Percentiles rank a stretch among this genome's conserved stretches.
phyloP scores from a whole-genome alignment of 2,329 filamentous ascomycete species.

The Exophiala spinifera region DNA sequence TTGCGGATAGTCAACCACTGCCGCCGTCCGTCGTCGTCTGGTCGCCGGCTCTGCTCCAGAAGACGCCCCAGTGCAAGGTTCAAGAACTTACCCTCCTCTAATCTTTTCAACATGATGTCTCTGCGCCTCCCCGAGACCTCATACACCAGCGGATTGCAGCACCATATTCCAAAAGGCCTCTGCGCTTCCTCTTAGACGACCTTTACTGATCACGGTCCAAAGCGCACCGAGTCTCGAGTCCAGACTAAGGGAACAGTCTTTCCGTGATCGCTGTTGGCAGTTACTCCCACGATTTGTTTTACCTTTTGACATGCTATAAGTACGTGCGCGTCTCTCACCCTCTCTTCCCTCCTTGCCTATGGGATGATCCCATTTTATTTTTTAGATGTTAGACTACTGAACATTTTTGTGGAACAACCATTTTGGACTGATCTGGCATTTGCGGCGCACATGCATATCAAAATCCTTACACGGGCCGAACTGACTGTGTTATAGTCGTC shows the following conservation, averaged over 20 bases:
- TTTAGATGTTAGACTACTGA: slow-evolving; percentile 52
- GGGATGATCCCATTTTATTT: slow-evolving; percentile 43
- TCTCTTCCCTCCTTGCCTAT: not conserved
- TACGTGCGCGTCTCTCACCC: slow-evolving; percentile 1
- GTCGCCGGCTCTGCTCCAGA: not conserved
- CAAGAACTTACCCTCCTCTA: not conserved
- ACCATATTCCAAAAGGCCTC: not conserved
- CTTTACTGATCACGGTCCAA: not conserved
- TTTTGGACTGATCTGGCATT: slow-evolving; percentile 19
- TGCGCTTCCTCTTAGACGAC: not conserved
- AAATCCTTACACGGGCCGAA: not conserved
- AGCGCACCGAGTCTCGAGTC: not conserved
- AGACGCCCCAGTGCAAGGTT: not conserved
- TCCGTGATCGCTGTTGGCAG: not conserved
- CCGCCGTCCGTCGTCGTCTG: not conserved
- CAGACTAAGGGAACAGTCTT: not conserved
- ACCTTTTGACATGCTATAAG: slow-evolving; percentile 4
- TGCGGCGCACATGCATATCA: not conserved
- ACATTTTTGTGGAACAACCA: slow-evolving; percentile 29
- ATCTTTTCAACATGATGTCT: not conserved
- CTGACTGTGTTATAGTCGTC: slow-evolving; percentile 8
- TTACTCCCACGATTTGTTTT: not conserved
- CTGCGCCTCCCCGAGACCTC: not conserved
- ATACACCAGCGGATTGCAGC: not conserved
- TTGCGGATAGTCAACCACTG: not conserved